phyloP scores from a whole-genome alignment of 768 basidiomycete species.

The Boletus sp. region DNA sequence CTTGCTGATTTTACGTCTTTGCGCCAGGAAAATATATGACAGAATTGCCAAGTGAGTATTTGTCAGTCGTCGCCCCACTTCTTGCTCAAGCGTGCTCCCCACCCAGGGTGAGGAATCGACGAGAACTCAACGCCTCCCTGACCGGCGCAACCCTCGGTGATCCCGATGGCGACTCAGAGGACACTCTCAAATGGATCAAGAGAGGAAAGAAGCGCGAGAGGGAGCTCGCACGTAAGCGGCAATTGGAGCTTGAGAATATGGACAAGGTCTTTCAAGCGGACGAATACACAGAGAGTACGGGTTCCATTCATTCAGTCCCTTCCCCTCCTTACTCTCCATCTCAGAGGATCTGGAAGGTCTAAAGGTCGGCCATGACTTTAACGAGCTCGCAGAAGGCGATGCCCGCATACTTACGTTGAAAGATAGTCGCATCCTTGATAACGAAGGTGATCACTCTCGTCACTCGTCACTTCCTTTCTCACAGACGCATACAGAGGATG shows the following conservation, averaged over 20 bases:
- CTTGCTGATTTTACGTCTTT: slow-evolving; percentile 23
- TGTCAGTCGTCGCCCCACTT: not conserved
- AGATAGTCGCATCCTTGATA: slow-evolving; percentile 92
- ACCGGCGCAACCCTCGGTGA: slow-evolving; percentile 92
- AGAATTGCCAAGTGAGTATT: slow-evolving; percentile 86
- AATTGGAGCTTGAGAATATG: slow-evolving; percentile 79
- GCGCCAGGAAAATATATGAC: slow-evolving; percentile 62
- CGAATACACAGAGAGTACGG: slow-evolving; percentile 85
- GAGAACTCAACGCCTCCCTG: slow-evolving; percentile 88
- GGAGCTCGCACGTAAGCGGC: slow-evolving; percentile 79
- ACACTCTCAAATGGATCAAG: slow-evolving; percentile 89
- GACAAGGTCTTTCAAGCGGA: slow-evolving; percentile 69
- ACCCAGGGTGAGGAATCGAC: slow-evolving; percentile 87
- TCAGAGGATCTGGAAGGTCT: slow-evolving; percentile 87
- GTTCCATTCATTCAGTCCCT: not conserved
- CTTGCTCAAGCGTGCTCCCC: slow-evolving; percentile 43
- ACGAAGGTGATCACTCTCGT: slow-evolving; percentile 63
- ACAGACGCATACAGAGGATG: slow-evolving; percentile 69
- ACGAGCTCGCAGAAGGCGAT: slow-evolving; percentile 89
- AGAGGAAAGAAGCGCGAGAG: slow-evolving; percentile 86
- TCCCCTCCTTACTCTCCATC: slow-evolving; percentile 2
- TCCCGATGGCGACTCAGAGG: slow-evolving; percentile 71
- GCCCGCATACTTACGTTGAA: slow-evolving; percentile 95
- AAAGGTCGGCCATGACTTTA: slow-evolving; percentile 95
- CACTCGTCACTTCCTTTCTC: not conserved